A percentile compares a stretch with the other conserved stretches of the same genome.
phyloP scores from a whole-genome alignment of 169 alveolate genomes.

The Eimeria brunetti region DNA sequence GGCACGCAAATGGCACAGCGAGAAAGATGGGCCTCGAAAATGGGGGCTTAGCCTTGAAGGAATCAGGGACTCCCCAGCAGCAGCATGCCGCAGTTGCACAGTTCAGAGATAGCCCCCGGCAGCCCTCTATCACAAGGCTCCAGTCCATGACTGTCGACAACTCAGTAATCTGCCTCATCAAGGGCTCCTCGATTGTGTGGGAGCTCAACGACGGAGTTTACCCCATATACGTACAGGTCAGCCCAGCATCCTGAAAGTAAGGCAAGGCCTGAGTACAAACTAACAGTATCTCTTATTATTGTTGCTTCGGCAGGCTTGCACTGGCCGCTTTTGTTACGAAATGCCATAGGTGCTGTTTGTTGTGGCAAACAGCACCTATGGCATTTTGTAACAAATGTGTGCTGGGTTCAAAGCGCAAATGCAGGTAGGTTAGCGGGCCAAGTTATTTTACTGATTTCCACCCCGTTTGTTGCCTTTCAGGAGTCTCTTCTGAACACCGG shows the following conservation, averaged over 20 bases:
- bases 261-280: background rate
- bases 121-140: background rate
- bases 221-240: constrained; percentile 86
- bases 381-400: background rate
- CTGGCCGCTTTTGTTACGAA: background rate
- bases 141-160: constrained; percentile 68
- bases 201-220: constrained; percentile 82
- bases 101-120: background rate
- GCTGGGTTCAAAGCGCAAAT: background rate
- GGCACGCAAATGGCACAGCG: background rate
- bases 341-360: too few species aligned
- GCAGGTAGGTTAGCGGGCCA: background rate
- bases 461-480: background rate
- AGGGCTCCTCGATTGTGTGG: constrained; percentile 78
- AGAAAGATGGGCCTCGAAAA: background rate
- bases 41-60: background rate
- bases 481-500: constrained; percentile 86
- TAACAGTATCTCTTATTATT: background rate
- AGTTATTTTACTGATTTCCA: background rate
- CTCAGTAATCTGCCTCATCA: constrained; percentile 64
- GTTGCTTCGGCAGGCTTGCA: background rate
- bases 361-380: background rate
- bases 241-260: background rate
- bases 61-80: background rate
- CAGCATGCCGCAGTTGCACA: background rate